These are phyloP conservation scores for Phytophthora pseudosyringae DNA, from an alignment of 352 stramenopile genomes.

Conservation along the genomic window DNA sequence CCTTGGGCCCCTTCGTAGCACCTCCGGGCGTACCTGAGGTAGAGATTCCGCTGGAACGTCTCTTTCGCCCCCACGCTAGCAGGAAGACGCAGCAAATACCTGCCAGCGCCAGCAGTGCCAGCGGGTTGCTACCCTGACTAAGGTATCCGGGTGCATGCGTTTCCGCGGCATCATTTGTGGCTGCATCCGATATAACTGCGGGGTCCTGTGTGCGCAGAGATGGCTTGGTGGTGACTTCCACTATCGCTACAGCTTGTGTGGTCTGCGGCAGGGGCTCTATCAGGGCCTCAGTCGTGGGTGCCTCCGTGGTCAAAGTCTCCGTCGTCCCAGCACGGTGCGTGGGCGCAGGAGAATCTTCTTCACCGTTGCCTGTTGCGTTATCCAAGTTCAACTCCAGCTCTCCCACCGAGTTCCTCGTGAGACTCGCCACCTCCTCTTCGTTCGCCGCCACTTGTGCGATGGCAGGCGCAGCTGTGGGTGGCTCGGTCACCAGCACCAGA, in stretches of 20 bases:
- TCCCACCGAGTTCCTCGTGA: slow-evolving; percentile 4
- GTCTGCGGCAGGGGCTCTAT: not conserved
- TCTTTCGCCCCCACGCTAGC: slow-evolving; percentile 59
- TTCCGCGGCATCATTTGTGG: slow-evolving; percentile 18
- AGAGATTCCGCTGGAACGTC: slow-evolving; percentile 28
- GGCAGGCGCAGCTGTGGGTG: not conserved
- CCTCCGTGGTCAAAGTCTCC: slow-evolving; percentile 1
- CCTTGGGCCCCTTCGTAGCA: slow-evolving; percentile 38
- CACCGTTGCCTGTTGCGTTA: slow-evolving; percentile 8
- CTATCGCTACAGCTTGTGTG: slow-evolving; percentile 12
- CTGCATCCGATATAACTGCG: slow-evolving; percentile 23
- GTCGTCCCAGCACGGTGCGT: not conserved
- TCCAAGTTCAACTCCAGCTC: slow-evolving; percentile 5
- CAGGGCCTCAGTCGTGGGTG: slow-evolving; percentile 1
- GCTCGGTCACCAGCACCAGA: slow-evolving; percentile 13
- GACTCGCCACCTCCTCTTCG: not conserved
- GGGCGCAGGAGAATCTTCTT: slow-evolving; percentile 8
- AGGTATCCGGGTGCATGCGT: slow-evolving; percentile 29
- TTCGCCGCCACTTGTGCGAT: not conserved
- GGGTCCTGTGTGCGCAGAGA: slow-evolving; percentile 41
- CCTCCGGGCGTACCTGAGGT: slow-evolving; percentile 19
- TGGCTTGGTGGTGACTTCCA: slow-evolving; percentile 35
- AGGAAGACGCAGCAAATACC: slow-evolving; percentile 67
- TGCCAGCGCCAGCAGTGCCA: slow-evolving; percentile 47
- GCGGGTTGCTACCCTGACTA: slow-evolving; percentile 49